A percentile compares a stretch with the other conserved stretches of the same genome.
phyloP scores from a whole-genome alignment of 108 stramenopile genomes.

The Discostella stelligeroides region DNA sequence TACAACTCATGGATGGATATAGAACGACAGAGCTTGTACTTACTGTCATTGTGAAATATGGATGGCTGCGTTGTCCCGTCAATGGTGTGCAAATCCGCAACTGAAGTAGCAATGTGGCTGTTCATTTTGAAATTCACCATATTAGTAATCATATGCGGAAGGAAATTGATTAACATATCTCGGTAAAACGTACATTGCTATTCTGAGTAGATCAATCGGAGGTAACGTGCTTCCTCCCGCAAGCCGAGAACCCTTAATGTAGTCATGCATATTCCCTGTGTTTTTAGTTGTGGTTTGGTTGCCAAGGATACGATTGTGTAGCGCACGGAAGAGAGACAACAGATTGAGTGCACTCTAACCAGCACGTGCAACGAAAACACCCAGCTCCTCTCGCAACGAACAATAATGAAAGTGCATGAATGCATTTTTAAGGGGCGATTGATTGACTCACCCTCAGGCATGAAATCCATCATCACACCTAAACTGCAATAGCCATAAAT shows the following conservation, averaged over 20 bases:
- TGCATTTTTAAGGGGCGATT: too few relatives aligned
- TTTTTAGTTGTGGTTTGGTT: neutral
- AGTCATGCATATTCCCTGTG: slow-evolving; percentile 52
- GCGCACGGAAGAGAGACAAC: too few relatives aligned
- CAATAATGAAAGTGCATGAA: too few relatives aligned
- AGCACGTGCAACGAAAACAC: too few relatives aligned
- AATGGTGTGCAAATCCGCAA: slow-evolving; percentile 60
- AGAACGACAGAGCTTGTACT: neutral
- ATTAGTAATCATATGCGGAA: neutral
- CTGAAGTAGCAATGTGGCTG: slow-evolving; percentile 55
- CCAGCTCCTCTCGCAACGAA: too few relatives aligned
- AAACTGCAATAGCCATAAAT: slow-evolving; percentile 43
- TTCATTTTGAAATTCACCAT: too few relatives aligned
- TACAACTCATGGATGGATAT: neutral
- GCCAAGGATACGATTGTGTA: neutral
- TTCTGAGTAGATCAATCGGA: slow-evolving; percentile 15
- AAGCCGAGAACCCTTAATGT: slow-evolving; percentile 43
- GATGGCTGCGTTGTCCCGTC: slow-evolving; percentile 45
- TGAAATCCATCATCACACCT: slow-evolving; percentile 51
- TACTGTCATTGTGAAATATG: slow-evolving; percentile 55
- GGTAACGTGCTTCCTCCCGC: slow-evolving; percentile 18
- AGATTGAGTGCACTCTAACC: too few relatives aligned
- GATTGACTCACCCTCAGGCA: slow-evolving; percentile 45
- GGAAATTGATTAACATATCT: neutral
- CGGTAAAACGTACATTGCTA: slow-evolving; percentile 7